Base-by-base conservation (phyloP, 2,329 filamentous ascomycete genomes). In the Pezicula carpinea region DNA sequence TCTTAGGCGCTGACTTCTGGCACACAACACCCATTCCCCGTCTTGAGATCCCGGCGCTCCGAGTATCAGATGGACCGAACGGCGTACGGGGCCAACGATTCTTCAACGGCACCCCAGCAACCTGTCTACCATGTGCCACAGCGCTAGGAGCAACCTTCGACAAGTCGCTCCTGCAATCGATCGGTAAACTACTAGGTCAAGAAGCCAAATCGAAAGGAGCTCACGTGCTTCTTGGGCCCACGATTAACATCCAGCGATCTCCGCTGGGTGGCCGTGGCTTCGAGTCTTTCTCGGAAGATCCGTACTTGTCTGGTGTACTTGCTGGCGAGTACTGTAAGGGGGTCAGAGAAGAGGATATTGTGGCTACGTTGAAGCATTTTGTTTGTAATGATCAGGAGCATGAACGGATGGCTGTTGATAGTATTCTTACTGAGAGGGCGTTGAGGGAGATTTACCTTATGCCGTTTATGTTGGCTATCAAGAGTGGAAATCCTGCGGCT, bases 11-110 rank as follows among this genome's bases (percentile, higher is more conserved):
- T 53, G 83, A 87, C 65, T 85, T 85, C 59, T 87, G 83, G 83
- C 80, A 85, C 58, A 84, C 83, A 29, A 76, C 79, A 54, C 64
- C 76, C 13, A 69, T 87, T 6, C 77, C 79, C 8, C 63, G 78
- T 18, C 74, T 82, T 57, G 76, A 77, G 2, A 73, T 87, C 29
- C 83, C 83, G 5, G 80, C 82, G 0, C 70, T 87, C 26, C 79
- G 83, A 40, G 72, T 83, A 39, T 78, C 80, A 32, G 84, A 88
- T 56, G 83, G 84, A 0, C 85, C 85, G 32, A 87, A 86, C 61
- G 84, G 84, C 43, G 77, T 84, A 29, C 73, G 84, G 53, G 83
- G 83, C 43, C 81, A 77, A 39, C 80, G 77, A 55, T 86, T 85
- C 70, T 86, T 87, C 66, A 79, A 82, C 54, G 80, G 82, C 44